Evolutionary conservation across 192 early-diverging fungal species (phyloP).

Genomic region (Umbelopsis sp.): DNA sequence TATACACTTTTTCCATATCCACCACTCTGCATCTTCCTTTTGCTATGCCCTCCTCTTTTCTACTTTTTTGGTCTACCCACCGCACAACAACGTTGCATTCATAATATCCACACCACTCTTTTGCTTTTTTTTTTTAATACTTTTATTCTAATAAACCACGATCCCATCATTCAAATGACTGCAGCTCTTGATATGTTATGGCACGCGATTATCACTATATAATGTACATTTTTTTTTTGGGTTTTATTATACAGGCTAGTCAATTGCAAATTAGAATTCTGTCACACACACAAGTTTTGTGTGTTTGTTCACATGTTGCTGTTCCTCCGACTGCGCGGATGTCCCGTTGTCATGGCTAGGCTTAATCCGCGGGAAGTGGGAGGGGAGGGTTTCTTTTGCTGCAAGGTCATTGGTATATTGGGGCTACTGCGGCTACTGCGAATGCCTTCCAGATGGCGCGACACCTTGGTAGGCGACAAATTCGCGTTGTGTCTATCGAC

Average conservation of each 20-base stretch:
- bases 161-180: not conserved
- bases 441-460: not conserved
- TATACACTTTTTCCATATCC: not conserved
- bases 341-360: not conserved
- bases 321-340: not conserved
- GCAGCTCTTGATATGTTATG: not conserved
- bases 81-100: too few relatives aligned
- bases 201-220: not conserved
- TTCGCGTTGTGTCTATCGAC: not conserved
- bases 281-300: not conserved
- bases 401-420: not conserved
- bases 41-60: too few relatives aligned
- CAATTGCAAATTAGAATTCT: not conserved
- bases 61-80: too few relatives aligned
- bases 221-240: too few relatives aligned
- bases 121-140: not conserved
- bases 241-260: too few relatives aligned
- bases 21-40: not conserved
- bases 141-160: not conserved
- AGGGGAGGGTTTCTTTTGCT: not conserved
- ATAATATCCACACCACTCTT: too few relatives aligned
- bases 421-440: constrained; percentile 9
- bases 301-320: too few relatives aligned
- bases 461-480: not conserved
- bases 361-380: not conserved